Evolutionary conservation across 1,139 yeast genomes (phyloP), one percentile per base, ranked within the genome.

Genomic region (Zygosaccharomyces pseudobailii): DNA sequence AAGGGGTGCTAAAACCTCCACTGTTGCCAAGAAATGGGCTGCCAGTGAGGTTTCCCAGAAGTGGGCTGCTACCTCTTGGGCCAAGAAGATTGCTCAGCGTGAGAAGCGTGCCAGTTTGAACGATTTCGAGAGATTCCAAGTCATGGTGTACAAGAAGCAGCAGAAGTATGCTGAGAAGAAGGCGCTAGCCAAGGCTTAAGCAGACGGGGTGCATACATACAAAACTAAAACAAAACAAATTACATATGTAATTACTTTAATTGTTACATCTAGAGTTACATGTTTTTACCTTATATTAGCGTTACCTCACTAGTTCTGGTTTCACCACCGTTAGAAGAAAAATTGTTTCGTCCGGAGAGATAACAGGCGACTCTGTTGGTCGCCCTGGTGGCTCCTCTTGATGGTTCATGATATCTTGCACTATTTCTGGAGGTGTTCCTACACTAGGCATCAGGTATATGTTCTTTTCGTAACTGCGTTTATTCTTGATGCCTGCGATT

Each of bases 111-210:
- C 94, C 68, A 78, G 84, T 71, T 85, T 94, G 73, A 72, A 92
- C 66, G 99, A 92, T 78, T 92, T 92, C 70, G 97, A 92, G 82
- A 90, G 99, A 84, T 92, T 92, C 97, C 97, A 92, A 82, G 98
- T 90, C 67, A 73, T 87, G 74, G 94, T 88, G 66, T 84, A 88
- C 75, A 90, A 87, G 87, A 92, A 89, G 84, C 96, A 90, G 82
- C 88, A 88, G 79, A 86, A 92, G 80, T 84, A 74, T 72, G 89
- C 92, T 76, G 90, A 90, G 71, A 87, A 86, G 80, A 90, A 88
- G 78, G 87, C 87, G 70, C 76, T 80, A 66, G 92, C 94, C 69
- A 87, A 86, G 82, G 94, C 94, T 76, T 84, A 83, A 79, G 66
- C 32, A 34, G 41, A 38, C 13, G 34, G 30, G 41, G 41, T 27